Percentiles rank a stretch among this genome's conserved stretches.
Evolutionary conservation across 2,329 filamentous ascomycete genomes (phyloP).

Genomic region (Exutisphaerella laricina): DNA sequence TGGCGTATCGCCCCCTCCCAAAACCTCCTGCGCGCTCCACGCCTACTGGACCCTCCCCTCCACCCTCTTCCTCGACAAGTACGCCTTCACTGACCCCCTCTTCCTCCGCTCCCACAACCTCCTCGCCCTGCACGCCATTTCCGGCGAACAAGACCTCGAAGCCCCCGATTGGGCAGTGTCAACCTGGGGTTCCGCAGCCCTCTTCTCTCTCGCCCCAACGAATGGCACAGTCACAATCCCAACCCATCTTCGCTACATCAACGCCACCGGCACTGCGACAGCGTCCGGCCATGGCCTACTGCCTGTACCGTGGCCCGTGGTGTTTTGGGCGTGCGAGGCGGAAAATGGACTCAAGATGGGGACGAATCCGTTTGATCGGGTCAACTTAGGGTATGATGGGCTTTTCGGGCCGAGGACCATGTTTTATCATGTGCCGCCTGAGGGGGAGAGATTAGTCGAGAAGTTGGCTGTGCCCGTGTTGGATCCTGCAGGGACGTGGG

Average conservation of each 20-base stretch:
- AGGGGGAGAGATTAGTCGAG: slow-evolving; percentile 19
- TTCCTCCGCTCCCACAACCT: slow-evolving; percentile 80
- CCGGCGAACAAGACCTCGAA: slow-evolving; percentile 79
- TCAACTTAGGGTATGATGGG: slow-evolving; percentile 78
- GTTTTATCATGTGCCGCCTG: slow-evolving; percentile 65
- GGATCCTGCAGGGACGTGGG: slow-evolving; percentile 30
- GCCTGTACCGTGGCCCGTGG: slow-evolving; percentile 63
- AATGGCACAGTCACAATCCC: slow-evolving; percentile 67
- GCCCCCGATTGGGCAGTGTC: slow-evolving; percentile 74
- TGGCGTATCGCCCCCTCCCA: slow-evolving; percentile 43
- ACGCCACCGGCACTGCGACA: slow-evolving; percentile 14
- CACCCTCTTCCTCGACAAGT: slow-evolving; percentile 76
- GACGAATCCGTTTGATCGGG: slow-evolving; percentile 77
- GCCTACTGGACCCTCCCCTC: slow-evolving; percentile 79
- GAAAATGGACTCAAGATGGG: slow-evolving; percentile 62
- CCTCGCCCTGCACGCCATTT: slow-evolving; percentile 59
- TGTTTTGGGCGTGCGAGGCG: slow-evolving; percentile 85
- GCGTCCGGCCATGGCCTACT: slow-evolving; percentile 26
- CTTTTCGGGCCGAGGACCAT: slow-evolving; percentile 70
- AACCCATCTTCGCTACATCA: slow-evolving; percentile 77
- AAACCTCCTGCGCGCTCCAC: slow-evolving; percentile 62
- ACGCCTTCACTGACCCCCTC: slow-evolving; percentile 70
- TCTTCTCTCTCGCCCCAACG: slow-evolving; percentile 61
- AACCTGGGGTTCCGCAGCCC: slow-evolving; percentile 71
- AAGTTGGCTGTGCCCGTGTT: slow-evolving; percentile 38